These are phyloP conservation scores for Diaporthe caulivora DNA, from an alignment of 2,329 filamentous ascomycete species.

Conservation along the genomic window DNA sequence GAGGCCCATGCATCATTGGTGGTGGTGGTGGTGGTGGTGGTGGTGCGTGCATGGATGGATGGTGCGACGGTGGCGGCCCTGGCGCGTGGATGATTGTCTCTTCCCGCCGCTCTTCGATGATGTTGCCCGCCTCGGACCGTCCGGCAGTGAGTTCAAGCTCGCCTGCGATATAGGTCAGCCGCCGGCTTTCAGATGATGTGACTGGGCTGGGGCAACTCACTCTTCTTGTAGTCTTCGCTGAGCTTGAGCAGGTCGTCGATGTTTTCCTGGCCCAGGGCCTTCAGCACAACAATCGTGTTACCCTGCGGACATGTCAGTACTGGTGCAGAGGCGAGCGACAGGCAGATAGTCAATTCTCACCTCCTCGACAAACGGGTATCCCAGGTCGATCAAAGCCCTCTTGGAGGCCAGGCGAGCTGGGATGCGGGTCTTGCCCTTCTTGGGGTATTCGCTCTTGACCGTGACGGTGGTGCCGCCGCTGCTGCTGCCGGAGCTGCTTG, in stretches of 20 bases:
- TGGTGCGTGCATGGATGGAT: constrained; percentile 22
- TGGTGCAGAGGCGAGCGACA: background rate
- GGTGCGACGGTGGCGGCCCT: constrained; percentile 41
- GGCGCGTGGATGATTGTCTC: constrained; percentile 55
- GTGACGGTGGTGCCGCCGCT: constrained; percentile 60
- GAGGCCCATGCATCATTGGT: constrained; percentile 34
- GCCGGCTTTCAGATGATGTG: background rate
- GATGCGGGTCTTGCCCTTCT: constrained; percentile 91
- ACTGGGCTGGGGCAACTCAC: constrained; percentile 51
- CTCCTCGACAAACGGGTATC: constrained; percentile 90
- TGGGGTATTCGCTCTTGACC: constrained; percentile 75
- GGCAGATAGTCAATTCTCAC: constrained; percentile 59
- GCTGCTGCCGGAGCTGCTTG: constrained; percentile 60
- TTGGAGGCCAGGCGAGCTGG: constrained; percentile 84
- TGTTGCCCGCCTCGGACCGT: constrained; percentile 60
- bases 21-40: background rate
- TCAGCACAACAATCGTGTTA: constrained; percentile 83
- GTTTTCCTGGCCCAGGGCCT: constrained; percentile 88
- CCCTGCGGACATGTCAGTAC: constrained; percentile 69
- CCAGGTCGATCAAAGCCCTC: constrained; percentile 83
- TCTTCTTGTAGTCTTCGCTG: constrained; percentile 80
- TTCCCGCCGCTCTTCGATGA: constrained; percentile 57
- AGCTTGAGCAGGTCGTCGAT: constrained; percentile 90
- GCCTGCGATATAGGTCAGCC: constrained; percentile 46
- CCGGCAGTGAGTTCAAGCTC: constrained; percentile 59